Evolutionary conservation across 208 protist genomes (phyloP), one percentile per base, ranked within the genome.

Genomic region (Jaenimonas drosophilae): DNA sequence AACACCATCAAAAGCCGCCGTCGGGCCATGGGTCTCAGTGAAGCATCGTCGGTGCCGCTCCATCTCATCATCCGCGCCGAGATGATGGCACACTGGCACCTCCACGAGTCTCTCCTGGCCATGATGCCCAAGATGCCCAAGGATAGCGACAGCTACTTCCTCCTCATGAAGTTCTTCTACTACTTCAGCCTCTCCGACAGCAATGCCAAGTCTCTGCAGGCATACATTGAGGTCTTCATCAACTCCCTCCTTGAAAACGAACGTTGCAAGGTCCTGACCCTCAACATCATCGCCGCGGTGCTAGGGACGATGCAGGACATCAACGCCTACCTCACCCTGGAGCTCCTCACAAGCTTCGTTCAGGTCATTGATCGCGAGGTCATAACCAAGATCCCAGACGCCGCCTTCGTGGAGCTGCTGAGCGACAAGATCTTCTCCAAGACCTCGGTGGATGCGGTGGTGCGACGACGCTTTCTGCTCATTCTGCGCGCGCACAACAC

Each of bases 141-240:
- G 0, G 33, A 34, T 3, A 55, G 62, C 38, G 27, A 29, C 3
- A 32, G 60, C 36, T 83, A 72, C 57, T 59, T 68, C 41, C 32
- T 46, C 12, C 44, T 73, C 46, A 76, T 85, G 28, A 60, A 72
- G 36, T 89, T 89, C 55, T 89, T 89, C 54, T 89, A 85, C 54
- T 64, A 71, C 50, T 85, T 83, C 48, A 73, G 66, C 6, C 56
- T 76, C 32, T 76, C 61, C 0, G 52, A 61, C 44, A 68, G 48
- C 47, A 81, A 78, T 59, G 64, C 75, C 28, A 55, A 60, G 46
- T 32, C 69, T 45, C 54, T 89, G 49, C 60, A 53, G 12, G 36
- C 46, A 5, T 43, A 65, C 49, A 60, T 85, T 38, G 33, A 64
- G 5, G 21, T 75, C 7, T 85, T 89, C 44, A 31, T 85, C 14